Conservation (phyloP, 2,329 filamentous ascomycete species). For the Rhexocercosporidium sp. region DNA sequence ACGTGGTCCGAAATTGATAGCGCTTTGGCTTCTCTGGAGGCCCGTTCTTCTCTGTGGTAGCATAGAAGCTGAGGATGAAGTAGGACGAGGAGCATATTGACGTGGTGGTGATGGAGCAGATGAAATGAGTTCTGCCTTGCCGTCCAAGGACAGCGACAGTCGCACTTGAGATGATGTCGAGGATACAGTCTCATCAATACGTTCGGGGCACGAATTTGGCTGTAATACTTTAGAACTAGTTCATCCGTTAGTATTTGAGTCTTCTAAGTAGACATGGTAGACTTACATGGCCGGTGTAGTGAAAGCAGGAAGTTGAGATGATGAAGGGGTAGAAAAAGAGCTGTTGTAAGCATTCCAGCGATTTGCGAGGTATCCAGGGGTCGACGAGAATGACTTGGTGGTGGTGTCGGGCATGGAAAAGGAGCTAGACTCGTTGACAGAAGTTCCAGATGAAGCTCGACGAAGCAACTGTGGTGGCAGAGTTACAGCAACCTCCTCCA, state of each 20-base stretch:
- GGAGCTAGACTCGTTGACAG: slow-evolving; percentile 23
- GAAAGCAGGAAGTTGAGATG: slow-evolving; percentile 40
- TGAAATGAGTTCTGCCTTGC: slow-evolving; percentile 84
- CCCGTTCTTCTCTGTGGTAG: slow-evolving; percentile 49
- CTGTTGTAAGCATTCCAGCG: slow-evolving; percentile 58
- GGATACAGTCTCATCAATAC: slow-evolving; percentile 30
- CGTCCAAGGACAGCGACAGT: slow-evolving; percentile 83
- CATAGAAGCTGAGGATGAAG: slow-evolving; percentile 52
- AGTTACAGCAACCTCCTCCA: slow-evolving; percentile 1
- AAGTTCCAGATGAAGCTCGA: slow-evolving; percentile 21
- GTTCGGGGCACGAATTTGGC: slow-evolving; percentile 40
- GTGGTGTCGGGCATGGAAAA: slow-evolving; percentile 28
- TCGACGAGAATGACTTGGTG: slow-evolving; percentile 40
- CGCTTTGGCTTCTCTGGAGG: slow-evolving; percentile 75
- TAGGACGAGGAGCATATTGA: slow-evolving; percentile 55
- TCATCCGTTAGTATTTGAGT: slow-evolving; percentile 13
- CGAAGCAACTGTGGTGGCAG: slow-evolving; percentile 18
- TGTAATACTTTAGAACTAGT: slow-evolving; percentile 33
- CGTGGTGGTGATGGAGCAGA: slow-evolving; percentile 70
- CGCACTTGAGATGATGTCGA: slow-evolving; percentile 56
- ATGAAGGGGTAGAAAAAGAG: slow-evolving; percentile 56
- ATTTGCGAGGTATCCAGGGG: slow-evolving; percentile 49
- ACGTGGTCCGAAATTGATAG: slow-evolving; percentile 62
- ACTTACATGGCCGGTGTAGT: slow-evolving; percentile 52
- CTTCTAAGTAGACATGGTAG: not conserved